Percentiles rank a stretch among this genome's conserved stretches.
These are phyloP conservation scores for Marsdenia floribunda DNA, from an alignment of 257 asterid genomes.

Conservation along the genomic window DNA sequence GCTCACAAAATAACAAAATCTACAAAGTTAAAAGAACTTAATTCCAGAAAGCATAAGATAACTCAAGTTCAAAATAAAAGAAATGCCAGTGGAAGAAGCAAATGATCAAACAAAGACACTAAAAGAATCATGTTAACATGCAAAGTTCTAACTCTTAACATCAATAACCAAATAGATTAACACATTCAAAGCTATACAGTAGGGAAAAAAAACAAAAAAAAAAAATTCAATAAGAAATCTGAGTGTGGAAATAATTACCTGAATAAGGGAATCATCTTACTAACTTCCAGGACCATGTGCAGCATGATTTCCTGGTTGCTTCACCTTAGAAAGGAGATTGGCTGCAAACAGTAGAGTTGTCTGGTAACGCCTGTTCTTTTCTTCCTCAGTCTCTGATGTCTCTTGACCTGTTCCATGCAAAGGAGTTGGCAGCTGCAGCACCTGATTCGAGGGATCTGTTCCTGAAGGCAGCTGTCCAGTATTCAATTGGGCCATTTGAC, in stretches of 20 bases:
- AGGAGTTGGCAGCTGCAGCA: conserved; percentile 52
- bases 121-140: not conserved
- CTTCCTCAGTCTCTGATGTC: conserved; percentile 67
- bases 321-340: conserved; percentile 72
- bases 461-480: conserved; percentile 41
- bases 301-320: conserved; percentile 66
- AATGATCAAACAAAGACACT: not conserved
- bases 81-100: not conserved
- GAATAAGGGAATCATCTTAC: conserved; percentile 34
- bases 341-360: conserved; percentile 87
- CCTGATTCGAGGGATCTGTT: conserved; percentile 35
- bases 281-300: conserved; percentile 66
- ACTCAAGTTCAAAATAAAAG: not conserved
- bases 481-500: conserved; percentile 40
- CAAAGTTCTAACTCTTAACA: not conserved
- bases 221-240: not conserved
- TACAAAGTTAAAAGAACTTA: not conserved
- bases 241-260: conserved; percentile 42
- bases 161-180: not conserved
- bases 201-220: too few relatives aligned
- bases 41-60: not conserved
- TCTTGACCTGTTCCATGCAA: conserved; percentile 52
- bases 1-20: not conserved
- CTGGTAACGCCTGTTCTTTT: conserved; percentile 84
- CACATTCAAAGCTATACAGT: not conserved